A percentile compares a stretch with the other conserved stretches of the same genome.
Evolutionary conservation across 163 green algal genomes (phyloP).

Genomic region (Scenedesmus sp.): DNA sequence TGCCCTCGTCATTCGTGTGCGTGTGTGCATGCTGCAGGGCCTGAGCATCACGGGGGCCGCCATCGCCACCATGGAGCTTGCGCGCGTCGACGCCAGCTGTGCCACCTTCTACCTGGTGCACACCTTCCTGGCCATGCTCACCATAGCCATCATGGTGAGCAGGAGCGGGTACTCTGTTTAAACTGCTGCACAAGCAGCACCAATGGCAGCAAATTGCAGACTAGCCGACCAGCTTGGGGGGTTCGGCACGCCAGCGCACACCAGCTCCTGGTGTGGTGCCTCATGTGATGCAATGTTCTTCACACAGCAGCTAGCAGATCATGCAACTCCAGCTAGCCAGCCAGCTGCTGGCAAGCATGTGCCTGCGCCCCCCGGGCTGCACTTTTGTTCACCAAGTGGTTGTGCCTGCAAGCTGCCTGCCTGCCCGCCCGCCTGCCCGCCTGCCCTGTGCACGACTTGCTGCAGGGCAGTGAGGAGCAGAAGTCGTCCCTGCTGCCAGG

Average conservation of each 20-base stretch:
- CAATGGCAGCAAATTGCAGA: too few relatives aligned
- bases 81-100: constrained; percentile 91
- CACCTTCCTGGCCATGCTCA: constrained; percentile 90
- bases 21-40: constrained; percentile 49
- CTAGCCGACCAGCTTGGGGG: too few relatives aligned
- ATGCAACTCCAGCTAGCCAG: too few relatives aligned
- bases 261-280: too few relatives aligned
- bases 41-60: constrained; percentile 61
- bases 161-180: neutral
- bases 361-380: neutral
- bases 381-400: neutral
- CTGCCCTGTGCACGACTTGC: neutral
- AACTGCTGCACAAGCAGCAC: neutral
- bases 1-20: neutral
- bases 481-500: constrained; percentile 86
- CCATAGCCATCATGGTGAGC: constrained; percentile 78
- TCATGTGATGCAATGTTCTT: too few relatives aligned
- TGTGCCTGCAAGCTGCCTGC: neutral
- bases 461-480: constrained; percentile 90
- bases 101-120: constrained; percentile 96
- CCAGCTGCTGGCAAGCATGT: too few relatives aligned
- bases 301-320: too few relatives aligned
- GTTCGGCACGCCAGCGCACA: too few relatives aligned
- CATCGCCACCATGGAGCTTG: constrained; percentile 86
- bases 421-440: neutral